phyloP scores from a whole-genome alignment of 164 flowering plant species.

The Vitis cinerea region DNA sequence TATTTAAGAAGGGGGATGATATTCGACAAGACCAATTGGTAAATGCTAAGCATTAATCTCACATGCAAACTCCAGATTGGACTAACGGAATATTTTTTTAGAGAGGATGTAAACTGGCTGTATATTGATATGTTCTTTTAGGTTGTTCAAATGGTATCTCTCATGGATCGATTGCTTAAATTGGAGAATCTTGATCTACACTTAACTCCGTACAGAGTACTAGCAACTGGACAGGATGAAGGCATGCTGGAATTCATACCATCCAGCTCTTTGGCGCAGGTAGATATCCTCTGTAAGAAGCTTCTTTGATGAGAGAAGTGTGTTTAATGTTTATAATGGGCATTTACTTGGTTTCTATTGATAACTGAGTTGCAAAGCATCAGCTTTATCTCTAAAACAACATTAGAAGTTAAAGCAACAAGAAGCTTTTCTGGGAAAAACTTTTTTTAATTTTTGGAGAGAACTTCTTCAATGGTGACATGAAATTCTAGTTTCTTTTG shows the following conservation, averaged over 20 bases:
- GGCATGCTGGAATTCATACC: slow-evolving; percentile 99
- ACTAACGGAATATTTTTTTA: too few species aligned
- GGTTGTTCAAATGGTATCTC: slow-evolving; percentile 99
- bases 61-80: too few species aligned
- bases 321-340: too few species aligned
- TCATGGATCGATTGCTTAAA: slow-evolving; percentile 96
- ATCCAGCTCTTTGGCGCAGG: slow-evolving; percentile 96
- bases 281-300: slow-evolving; percentile 13
- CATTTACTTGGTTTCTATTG: not conserved
- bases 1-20: slow-evolving; percentile 99
- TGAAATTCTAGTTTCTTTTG: too few species aligned
- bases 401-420: not conserved
- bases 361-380: not conserved
- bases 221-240: slow-evolving; percentile 99
- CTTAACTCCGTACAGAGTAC: slow-evolving; percentile 92
- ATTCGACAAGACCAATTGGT: slow-evolving; percentile 98
- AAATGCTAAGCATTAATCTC: slow-evolving; percentile 16
- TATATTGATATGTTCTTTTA: slow-evolving; percentile 24
- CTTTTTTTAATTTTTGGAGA: too few species aligned
- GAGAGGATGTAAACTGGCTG: not conserved
- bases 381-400: not conserved
- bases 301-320: not conserved
- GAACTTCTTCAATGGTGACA: too few species aligned
- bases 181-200: slow-evolving; percentile 95
- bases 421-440: too few species aligned